These are phyloP conservation scores for Aspergillus indologenus DNA, from an alignment of 495 filamentous ascomycete genomes.

Conservation along the genomic window DNA sequence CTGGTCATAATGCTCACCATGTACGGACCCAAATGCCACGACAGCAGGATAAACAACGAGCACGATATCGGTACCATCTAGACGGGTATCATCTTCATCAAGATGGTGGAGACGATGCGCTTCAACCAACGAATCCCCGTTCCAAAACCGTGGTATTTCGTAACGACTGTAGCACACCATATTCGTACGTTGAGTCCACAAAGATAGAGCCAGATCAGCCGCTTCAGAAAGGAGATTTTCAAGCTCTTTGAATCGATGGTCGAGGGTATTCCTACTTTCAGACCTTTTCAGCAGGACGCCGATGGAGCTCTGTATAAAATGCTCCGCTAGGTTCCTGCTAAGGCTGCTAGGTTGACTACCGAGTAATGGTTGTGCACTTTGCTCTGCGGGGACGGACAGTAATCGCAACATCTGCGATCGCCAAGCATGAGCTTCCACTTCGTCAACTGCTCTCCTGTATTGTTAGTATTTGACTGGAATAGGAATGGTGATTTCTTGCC, in stretches of 20 bases:
- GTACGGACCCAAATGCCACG: slow-evolving; percentile 12
- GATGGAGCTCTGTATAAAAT: background rate
- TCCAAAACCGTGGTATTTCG: slow-evolving; percentile 1
- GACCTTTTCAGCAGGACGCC: background rate
- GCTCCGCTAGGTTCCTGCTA: background rate
- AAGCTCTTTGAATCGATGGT: slow-evolving; percentile 1
- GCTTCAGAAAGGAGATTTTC: slow-evolving; percentile 7
- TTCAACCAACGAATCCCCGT: background rate
- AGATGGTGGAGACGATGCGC: slow-evolving; percentile 17
- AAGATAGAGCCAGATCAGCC: slow-evolving; percentile 10
- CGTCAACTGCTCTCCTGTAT: background rate
- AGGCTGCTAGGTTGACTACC: background rate
- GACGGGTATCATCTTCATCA: slow-evolving; percentile 7
- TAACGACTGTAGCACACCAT: background rate
- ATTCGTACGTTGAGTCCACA: slow-evolving; percentile 16
- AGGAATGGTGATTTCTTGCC: background rate
- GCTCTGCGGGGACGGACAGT: background rate
- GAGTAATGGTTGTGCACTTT: background rate
- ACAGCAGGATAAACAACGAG: slow-evolving; percentile 11
- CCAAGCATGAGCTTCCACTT: slow-evolving; percentile 12
- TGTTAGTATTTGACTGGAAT: background rate
- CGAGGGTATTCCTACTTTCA: background rate
- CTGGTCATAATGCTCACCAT: slow-evolving; percentile 14
- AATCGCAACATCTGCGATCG: slow-evolving; percentile 12
- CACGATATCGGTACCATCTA: slow-evolving; percentile 8